A percentile compares a stretch with the other conserved stretches of the same genome.
phyloP scores from a whole-genome alignment of 140 eudicot species.

The Erigeron philadelphicus region DNA sequence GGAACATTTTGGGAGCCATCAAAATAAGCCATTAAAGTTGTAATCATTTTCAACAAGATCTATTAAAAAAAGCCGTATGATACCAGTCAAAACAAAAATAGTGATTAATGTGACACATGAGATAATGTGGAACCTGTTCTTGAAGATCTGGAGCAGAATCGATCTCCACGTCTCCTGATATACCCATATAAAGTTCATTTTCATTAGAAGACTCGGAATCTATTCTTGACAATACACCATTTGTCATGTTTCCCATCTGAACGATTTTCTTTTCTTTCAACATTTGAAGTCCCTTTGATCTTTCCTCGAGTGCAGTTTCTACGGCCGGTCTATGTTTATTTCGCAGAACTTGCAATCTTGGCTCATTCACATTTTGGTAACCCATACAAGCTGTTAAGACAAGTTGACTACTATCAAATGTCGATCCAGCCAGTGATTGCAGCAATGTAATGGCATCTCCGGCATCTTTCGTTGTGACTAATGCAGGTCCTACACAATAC shows the following conservation, averaged over 20 bases:
- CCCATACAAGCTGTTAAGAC: conserved; percentile 99
- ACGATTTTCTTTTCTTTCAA: conserved; percentile 48
- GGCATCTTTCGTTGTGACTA: conserved; percentile 95
- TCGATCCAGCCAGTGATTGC: conserved; percentile 93
- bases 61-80: not conserved
- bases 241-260: conserved; percentile 29
- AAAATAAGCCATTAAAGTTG: not conserved
- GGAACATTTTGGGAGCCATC: conserved; percentile 18
- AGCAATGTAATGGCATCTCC: conserved; percentile 92
- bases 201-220: conserved; percentile 43
- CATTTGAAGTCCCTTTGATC: conserved; percentile 57
- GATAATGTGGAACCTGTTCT: conserved; percentile 61
- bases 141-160: conserved; percentile 75
- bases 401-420: conserved; percentile 98
- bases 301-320: conserved; percentile 63
- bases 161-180: conserved; percentile 46
- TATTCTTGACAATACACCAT: conserved; percentile 41
- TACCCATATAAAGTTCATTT: conserved; percentile 38
- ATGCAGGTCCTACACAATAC: conserved; percentile 85
- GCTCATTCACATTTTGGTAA: conserved; percentile 69
- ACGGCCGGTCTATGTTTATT: conserved; percentile 85
- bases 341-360: conserved; percentile 62
- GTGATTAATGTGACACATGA: not conserved
- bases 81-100: not conserved
- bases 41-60: too few relatives aligned